Conservation (phyloP, 257 asterid species). For the Eucommia ulmoides region DNA sequence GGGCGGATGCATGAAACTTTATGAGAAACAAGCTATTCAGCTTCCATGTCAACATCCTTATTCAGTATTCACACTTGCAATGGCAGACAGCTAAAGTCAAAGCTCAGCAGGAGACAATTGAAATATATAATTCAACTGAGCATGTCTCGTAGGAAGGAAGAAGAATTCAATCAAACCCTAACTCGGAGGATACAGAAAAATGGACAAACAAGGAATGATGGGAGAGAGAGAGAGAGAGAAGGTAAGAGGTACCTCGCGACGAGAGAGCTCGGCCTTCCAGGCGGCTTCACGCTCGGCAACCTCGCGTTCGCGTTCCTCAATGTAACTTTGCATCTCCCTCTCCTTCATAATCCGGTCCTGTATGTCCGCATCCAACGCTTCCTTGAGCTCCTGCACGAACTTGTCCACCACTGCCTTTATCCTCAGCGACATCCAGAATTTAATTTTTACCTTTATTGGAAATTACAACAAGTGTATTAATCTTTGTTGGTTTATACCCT, state of each 20-base stretch:
- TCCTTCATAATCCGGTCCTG: constrained; percentile 96
- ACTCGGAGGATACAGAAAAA: background rate
- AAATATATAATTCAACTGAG: too few relatives aligned
- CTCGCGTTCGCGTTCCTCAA: constrained; percentile 93
- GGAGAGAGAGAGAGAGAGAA: constrained; percentile 1
- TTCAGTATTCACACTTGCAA: too few relatives aligned
- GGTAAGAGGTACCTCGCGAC: constrained; percentile 99
- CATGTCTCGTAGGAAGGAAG: constrained; percentile 2
- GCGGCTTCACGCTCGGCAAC: constrained; percentile 99
- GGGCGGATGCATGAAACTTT: too few relatives aligned
- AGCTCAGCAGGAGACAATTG: too few relatives aligned
- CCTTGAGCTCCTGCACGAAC: constrained; percentile 93
- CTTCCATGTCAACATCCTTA: too few relatives aligned
- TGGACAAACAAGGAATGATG: background rate
- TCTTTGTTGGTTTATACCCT: too few relatives aligned
- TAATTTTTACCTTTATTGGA: too few relatives aligned
- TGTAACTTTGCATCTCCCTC: constrained; percentile 98
- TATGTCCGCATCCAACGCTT: constrained; percentile 91
- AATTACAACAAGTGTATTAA: too few relatives aligned
- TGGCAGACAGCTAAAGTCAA: too few relatives aligned
- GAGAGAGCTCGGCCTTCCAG: constrained; percentile 98
- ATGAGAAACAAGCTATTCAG: too few relatives aligned
- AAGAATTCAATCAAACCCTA: background rate
- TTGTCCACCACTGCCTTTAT: constrained; percentile 88
- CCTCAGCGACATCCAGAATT: constrained; percentile 93